Base-by-base conservation (phyloP, 345 rosid genomes). In the Crucihimalaya himalaica region DNA sequence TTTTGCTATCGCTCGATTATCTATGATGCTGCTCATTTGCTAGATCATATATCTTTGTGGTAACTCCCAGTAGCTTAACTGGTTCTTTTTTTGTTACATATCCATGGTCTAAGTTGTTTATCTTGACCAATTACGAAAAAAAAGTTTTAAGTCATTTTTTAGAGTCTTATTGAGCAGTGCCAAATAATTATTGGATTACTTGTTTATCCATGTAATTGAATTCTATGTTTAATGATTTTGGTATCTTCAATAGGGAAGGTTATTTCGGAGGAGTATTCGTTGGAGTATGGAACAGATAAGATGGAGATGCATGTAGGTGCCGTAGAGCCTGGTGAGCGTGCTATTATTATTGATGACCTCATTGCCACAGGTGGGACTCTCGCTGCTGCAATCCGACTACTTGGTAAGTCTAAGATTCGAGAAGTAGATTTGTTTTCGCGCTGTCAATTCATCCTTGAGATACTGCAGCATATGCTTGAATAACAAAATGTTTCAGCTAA, bases 281-380 rank as follows among this genome's bases (percentile, higher is more conserved):
- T 95, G 86, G 99, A 95, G 84, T 95, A 95, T 83, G 99, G 99
- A 81, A 95, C 84, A 64, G 98, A 95, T 71, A 83, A 9, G 64
- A 92, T 95, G 54, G 99, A 92, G 85, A 95, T 95, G 99, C 98
- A 95, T 83, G 98, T 86, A 16, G 99, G 98, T 72, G 99, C 97
- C 4, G 97, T 95, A 37, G 82, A 92, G 82, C 84, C 82, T 5
- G 98, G 98, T 62, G 99, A 95, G 54, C 90, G 85, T 53, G 98
- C 92, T 53, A 78, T 95, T 79, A 82, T 95, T 13, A 81, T 92
- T 4, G 99, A 95, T 64, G 99, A 95, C 75, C 98, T 95, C 51
- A 83, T 95, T 80, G 99, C 99, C 42, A 95, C 99, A 1, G 99
- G 99, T 52, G 99, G 99, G 14, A 95, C 99, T 53, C 82, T 95